phyloP scores from a whole-genome alignment of 257 asterid species.

The Fraxinus quadrangulata region DNA sequence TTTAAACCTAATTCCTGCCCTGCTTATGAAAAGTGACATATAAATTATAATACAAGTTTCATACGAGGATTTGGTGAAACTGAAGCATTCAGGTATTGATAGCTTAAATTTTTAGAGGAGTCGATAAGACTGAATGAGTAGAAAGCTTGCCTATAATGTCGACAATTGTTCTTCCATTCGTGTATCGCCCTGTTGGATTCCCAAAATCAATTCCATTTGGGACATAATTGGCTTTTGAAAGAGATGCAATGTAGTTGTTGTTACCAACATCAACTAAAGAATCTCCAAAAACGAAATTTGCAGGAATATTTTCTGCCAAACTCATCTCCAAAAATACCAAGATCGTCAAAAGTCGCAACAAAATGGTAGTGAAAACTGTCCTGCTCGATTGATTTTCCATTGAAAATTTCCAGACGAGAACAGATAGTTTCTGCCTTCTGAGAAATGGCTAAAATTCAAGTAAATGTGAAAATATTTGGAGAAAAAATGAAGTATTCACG shows the following conservation, averaged over 20 bases:
- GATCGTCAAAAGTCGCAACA: constrained; percentile 22
- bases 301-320: constrained; percentile 32
- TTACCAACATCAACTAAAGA: constrained; percentile 79
- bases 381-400: constrained; percentile 32
- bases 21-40: constrained; percentile 27
- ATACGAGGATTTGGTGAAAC: not conserved
- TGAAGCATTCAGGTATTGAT: not conserved
- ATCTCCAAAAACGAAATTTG: constrained; percentile 77
- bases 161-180: constrained; percentile 73
- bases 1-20: constrained; percentile 56
- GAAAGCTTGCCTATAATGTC: constrained; percentile 67
- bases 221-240: constrained; percentile 65
- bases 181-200: constrained; percentile 68
- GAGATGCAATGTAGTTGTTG: constrained; percentile 64
- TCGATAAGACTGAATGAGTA: not conserved
- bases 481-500: not conserved
- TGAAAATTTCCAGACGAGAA: constrained; percentile 2
- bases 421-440: not conserved
- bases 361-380: not conserved
- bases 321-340: constrained; percentile 25
- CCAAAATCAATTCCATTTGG: constrained; percentile 89
- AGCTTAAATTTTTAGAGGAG: not conserved
- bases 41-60: not conserved
- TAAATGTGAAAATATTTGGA: not conserved
- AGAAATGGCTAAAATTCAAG: not conserved